These are phyloP conservation scores for Rusavskia elegans DNA, from an alignment of 495 filamentous ascomycete species.

Conservation along the genomic window DNA sequence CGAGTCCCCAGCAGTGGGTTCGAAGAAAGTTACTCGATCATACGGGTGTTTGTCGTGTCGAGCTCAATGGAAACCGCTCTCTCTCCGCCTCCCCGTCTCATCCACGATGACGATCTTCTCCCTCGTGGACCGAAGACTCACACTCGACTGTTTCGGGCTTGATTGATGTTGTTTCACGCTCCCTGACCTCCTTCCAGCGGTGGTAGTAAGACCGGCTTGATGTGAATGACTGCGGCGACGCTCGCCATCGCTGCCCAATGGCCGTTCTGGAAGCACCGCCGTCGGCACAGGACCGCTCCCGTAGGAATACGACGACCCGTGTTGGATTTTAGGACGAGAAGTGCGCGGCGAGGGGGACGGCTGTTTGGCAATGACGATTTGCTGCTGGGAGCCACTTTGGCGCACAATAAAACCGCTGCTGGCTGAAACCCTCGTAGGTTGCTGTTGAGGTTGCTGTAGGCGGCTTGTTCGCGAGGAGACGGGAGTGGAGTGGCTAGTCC, in stretches of 20 bases:
- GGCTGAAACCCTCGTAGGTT: neutral
- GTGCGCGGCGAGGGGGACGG: neutral
- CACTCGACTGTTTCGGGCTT: conserved; percentile 1
- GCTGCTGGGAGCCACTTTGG: neutral
- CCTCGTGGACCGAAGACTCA: conserved; percentile 1
- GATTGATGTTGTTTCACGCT: neutral
- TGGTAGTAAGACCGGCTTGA: neutral
- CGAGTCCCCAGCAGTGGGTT: neutral
- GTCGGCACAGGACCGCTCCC: neutral
- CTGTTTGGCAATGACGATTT: neutral
- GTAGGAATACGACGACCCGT: neutral
- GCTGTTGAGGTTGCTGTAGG: neutral
- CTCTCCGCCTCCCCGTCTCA: conserved; percentile 1
- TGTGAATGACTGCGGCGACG: neutral
- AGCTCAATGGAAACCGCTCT: neutral
- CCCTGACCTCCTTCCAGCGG: too few species aligned
- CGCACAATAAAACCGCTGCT: neutral
- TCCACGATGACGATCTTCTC: conserved; percentile 9
- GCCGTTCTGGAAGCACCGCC: neutral
- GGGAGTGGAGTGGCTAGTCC: too few species aligned
- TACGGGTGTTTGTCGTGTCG: too few species aligned
- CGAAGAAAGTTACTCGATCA: too few species aligned
- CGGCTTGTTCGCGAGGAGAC: neutral
- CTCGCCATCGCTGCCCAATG: neutral
- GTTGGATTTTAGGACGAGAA: neutral